Evolutionary conservation across 2,329 filamentous ascomycete genomes (phyloP), one percentile per base, ranked within the genome.

Genomic region (Xylariaceae sp.): DNA sequence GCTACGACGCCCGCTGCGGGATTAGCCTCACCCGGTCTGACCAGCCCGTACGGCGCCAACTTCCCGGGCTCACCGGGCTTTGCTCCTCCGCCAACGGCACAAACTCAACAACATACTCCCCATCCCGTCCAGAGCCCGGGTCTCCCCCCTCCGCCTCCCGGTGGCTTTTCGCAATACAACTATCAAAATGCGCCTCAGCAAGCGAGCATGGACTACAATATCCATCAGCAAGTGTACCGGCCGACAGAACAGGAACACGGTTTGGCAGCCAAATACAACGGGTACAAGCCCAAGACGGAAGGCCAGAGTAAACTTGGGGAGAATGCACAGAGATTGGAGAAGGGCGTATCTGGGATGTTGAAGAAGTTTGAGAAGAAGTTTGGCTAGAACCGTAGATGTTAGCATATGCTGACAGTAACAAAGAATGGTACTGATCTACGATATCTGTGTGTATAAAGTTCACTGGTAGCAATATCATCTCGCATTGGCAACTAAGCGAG

Each of bases 321-420:
- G 66, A 79, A 82, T 54, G 82, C 86, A 0, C 83, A 82, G 28
- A 78, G 81, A 61, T 62, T 90, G 33, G 88, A 91, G 72, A 84
- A 83, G 67, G 84, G 86, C 1, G 80, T 90, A 5, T 80, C 82
- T 28, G 83, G 84, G 6, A 86, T 90, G 75, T 69, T 91, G 59
- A 90, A 87, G 78, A 89, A 86, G 72, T 79, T 91, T 69, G 88
- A 91, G 73, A 90, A 89, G 82, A 88, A 83, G 66, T 85, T 87
- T 71, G 78, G 77, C 0, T 83, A 62, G 68, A 46, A 28, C 7
- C n/a, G n/a, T n/a, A n/a, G n/a, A n/a, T n/a, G n/a, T n/a, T n/a
- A n/a, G n/a, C n/a, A n/a, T n/a, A n/a, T n/a, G n/a, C 22, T 28
- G 22, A 28, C 7, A 28, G 4, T 28, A 28, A 28, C 22, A 28